Evolutionary conservation across 2,329 filamentous ascomycete genomes (phyloP).

Genomic region (Talaromyces rugulosus): DNA sequence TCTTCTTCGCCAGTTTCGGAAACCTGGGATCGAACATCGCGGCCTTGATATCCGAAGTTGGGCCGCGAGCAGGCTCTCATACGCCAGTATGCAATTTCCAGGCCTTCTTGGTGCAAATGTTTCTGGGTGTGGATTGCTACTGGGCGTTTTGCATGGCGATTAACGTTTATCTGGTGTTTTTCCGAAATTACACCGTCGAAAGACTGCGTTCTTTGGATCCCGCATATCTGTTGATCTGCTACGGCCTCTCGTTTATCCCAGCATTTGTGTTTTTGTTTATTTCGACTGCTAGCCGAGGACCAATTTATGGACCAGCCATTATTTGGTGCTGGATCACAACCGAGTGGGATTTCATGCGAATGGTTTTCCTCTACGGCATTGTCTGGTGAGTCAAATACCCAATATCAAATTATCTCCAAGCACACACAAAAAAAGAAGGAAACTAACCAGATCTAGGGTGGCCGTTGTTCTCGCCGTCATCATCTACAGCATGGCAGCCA

Average conservation of each 20-base stretch:
- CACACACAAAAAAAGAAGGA: neutral
- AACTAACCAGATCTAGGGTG: conserved; percentile 38
- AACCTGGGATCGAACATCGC: conserved; percentile 71
- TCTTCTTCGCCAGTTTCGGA: conserved; percentile 74
- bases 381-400: conserved; percentile 22
- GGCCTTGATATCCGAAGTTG: conserved; percentile 63
- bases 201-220: conserved; percentile 63
- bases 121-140: conserved; percentile 63
- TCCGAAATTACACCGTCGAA: conserved; percentile 61
- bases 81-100: conserved; percentile 67
- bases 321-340: conserved; percentile 73
- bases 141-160: conserved; percentile 75
- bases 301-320: conserved; percentile 65
- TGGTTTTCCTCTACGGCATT: conserved; percentile 62
- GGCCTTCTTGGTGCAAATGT: conserved; percentile 64
- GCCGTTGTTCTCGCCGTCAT: conserved; percentile 10
- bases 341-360: conserved; percentile 64
- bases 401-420: neutral
- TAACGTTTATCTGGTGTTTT: conserved; percentile 75
- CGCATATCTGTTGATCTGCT: conserved; percentile 63
- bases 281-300: conserved; percentile 43
- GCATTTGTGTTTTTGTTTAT: conserved; percentile 63
- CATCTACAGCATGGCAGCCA: conserved; percentile 13
- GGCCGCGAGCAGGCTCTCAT: conserved; percentile 44
- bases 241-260: conserved; percentile 65